Conservation (phyloP, 495 filamentous ascomycete species). For the Rusavskia elegans region DNA sequence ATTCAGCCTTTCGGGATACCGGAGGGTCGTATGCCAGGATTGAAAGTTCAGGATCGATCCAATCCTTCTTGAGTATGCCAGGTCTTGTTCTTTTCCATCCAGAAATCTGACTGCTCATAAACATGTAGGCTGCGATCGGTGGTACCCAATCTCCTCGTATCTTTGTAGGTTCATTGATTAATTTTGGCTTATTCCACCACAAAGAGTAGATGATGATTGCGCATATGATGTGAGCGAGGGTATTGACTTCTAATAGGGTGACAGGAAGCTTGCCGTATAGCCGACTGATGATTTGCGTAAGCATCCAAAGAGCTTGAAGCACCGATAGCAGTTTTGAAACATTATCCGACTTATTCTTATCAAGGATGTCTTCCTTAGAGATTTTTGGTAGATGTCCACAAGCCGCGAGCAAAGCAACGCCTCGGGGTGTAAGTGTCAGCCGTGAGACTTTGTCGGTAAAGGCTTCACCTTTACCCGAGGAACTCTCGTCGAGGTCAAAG, state of each 20-base stretch:
- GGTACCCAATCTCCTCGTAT: conserved; percentile 4
- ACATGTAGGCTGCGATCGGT: conserved; percentile 7
- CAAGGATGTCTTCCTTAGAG: conserved; percentile 6
- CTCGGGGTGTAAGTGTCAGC: conserved; percentile 6
- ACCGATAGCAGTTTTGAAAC: conserved; percentile 10
- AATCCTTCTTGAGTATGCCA: conserved; percentile 1
- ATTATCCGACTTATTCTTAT: conserved; percentile 16
- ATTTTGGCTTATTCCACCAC: conserved; percentile 15
- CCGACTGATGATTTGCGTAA: conserved; percentile 11
- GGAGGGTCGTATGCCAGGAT: not conserved
- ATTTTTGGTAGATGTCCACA: conserved; percentile 6
- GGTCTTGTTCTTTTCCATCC: not conserved
- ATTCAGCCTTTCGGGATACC: not conserved
- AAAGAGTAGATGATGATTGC: conserved; percentile 10
- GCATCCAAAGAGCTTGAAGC: conserved; percentile 15
- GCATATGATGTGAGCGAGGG: conserved; percentile 12
- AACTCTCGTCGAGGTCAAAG: conserved; percentile 2
- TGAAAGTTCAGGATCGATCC: conserved; percentile 4
- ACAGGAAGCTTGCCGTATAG: conserved; percentile 5
- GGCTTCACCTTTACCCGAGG: not conserved
- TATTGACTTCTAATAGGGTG: conserved; percentile 16
- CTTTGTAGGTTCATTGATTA: conserved; percentile 8
- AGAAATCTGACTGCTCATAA: conserved; percentile 8
- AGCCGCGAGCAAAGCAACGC: conserved; percentile 8
- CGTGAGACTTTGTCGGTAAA: not conserved